A percentile compares a stretch with the other conserved stretches of the same genome.
phyloP scores from a whole-genome alignment of 2,329 filamentous ascomycete species.

The Fusarium brachygibbosum region DNA sequence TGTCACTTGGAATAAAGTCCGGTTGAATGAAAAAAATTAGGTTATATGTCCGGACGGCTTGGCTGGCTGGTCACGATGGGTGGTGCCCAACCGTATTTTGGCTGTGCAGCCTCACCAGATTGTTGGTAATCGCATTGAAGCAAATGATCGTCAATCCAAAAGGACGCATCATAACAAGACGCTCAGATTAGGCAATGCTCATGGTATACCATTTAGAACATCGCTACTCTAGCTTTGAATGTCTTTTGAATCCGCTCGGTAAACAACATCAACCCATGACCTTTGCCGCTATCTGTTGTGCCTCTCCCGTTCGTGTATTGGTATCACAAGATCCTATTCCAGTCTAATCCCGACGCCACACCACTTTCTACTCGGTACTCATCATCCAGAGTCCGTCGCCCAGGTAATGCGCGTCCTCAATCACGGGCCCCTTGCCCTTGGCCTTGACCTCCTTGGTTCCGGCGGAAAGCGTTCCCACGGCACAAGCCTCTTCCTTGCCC shows the following conservation, averaged over 20 bases:
- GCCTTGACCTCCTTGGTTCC: slow-evolving; percentile 93
- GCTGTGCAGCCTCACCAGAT: background rate
- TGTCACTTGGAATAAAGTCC: too few relatives aligned
- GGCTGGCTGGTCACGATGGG: too few relatives aligned
- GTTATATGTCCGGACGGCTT: too few relatives aligned
- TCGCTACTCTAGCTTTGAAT: background rate
- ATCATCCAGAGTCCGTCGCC: slow-evolving; percentile 95
- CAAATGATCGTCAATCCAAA: background rate
- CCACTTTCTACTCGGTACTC: slow-evolving; percentile 58
- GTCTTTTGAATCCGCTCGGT: background rate
- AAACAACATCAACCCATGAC: background rate
- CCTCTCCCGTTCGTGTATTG: slow-evolving; percentile 24
- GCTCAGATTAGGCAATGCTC: background rate
- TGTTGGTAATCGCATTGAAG: background rate
- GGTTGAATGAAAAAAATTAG: too few relatives aligned
- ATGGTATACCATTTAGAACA: background rate
- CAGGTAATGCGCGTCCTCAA: slow-evolving; percentile 93
- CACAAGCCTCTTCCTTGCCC: slow-evolving; percentile 91
- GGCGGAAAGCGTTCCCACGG: slow-evolving; percentile 85
- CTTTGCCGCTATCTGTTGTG: slow-evolving; percentile 5
- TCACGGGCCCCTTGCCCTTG: slow-evolving; percentile 93
- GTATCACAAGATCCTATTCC: slow-evolving; percentile 39
- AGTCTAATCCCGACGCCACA: background rate
- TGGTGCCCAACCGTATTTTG: background rate
- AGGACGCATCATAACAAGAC: background rate